These are phyloP conservation scores for Pseudopithomyces chartarum DNA, from an alignment of 2,329 filamentous ascomycete genomes.

Conservation along the genomic window DNA sequence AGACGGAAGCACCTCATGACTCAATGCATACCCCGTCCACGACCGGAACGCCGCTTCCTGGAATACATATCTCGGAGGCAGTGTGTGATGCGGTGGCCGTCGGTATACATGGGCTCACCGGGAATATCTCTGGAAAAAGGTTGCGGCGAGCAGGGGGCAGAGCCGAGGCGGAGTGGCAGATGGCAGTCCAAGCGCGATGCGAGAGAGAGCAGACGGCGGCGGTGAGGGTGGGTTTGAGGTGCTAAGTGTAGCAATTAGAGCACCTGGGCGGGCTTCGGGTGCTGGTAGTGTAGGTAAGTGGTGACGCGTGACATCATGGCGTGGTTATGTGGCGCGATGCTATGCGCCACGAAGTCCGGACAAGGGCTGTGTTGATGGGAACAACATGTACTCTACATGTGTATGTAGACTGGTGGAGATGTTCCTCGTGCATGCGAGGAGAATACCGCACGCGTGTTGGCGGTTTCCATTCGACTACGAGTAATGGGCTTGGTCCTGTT, in stretches of 20 bases:
- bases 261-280: background rate
- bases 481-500: background rate
- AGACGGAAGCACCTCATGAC: conserved; percentile 32
- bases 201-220: conserved; percentile 34
- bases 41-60: conserved; percentile 23
- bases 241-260: background rate
- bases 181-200: conserved; percentile 44
- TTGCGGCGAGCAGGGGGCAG: conserved; percentile 40
- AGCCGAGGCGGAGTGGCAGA: conserved; percentile 37
- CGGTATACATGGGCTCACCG: conserved; percentile 41
- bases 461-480: background rate
- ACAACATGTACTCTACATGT: no score
- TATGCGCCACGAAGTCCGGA: background rate
- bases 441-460: background rate
- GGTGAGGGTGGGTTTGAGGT: conserved; percentile 26
- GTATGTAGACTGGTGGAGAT: background rate
- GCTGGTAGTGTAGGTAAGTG: background rate
- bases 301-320: conserved; percentile 6
- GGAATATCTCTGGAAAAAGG: conserved; percentile 49
- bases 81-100: conserved; percentile 37
- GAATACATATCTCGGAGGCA: conserved; percentile 26
- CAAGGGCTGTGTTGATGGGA: background rate
- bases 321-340: background rate
- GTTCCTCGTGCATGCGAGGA: background rate
- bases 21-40: conserved; percentile 31